Conservation (phyloP, 2,329 filamentous ascomycete species). For the Neocatenulostroma microsporum region DNA sequence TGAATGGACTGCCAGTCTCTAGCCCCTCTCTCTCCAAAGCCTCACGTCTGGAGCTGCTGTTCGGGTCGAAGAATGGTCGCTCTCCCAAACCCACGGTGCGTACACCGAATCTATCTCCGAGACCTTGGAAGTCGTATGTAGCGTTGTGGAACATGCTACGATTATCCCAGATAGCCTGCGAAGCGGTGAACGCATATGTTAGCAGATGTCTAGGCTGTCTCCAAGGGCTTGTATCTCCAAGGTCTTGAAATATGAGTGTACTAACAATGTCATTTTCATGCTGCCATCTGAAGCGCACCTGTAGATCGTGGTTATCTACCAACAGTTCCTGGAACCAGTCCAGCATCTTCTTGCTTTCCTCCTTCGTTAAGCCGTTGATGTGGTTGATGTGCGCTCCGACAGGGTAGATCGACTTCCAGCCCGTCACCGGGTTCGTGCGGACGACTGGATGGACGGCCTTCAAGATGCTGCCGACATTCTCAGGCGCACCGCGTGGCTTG, state of each 20-base stretch:
- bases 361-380: slow-evolving; percentile 43
- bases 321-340: slow-evolving; percentile 28
- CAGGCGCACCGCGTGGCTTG: slow-evolving; percentile 17
- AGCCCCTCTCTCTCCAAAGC: slow-evolving; percentile 1
- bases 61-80: slow-evolving; percentile 4
- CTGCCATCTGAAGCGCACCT: slow-evolving; percentile 59
- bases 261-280: slow-evolving; percentile 53
- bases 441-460: slow-evolving; percentile 43
- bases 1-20: neutral
- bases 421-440: slow-evolving; percentile 54
- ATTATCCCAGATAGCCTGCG: slow-evolving; percentile 8
- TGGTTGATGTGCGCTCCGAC: slow-evolving; percentile 50
- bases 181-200: no score
- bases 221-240: no score
- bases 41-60: slow-evolving; percentile 4
- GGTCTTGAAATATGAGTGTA: no score
- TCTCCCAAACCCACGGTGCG: slow-evolving; percentile 6
- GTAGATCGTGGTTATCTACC: slow-evolving; percentile 56
- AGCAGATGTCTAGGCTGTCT: no score
- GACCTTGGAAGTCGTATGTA: slow-evolving; percentile 5
- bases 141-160: slow-evolving; percentile 5
- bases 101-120: slow-evolving; percentile 3
- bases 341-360: slow-evolving; percentile 21
- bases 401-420: slow-evolving; percentile 56
- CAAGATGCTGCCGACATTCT: slow-evolving; percentile 18